Conservation (phyloP, 371 early-diverging fungal genomes). For the Gilbertella persicaria region DNA sequence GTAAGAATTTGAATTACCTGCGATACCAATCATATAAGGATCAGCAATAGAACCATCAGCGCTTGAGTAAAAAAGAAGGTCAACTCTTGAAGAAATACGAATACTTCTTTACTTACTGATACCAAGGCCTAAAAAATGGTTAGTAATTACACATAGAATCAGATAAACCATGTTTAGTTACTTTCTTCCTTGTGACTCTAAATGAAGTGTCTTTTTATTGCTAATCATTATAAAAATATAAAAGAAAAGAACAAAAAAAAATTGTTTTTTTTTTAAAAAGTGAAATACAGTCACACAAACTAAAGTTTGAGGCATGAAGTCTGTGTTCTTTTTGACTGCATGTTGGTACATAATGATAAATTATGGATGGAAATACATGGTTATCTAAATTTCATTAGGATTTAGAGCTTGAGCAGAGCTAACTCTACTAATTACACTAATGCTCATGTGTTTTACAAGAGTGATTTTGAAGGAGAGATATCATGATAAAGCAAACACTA, state of each 20-base stretch:
- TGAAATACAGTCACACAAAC: not conserved
- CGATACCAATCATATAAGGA: slow-evolving; percentile 75
- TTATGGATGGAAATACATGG: too few species aligned
- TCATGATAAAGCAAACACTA: too few species aligned
- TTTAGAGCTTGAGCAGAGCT: too few species aligned
- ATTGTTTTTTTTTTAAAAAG: not conserved
- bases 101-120: slow-evolving; percentile 30
- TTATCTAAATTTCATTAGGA: too few species aligned
- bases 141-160: not conserved
- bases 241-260: not conserved
- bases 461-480: too few species aligned
- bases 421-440: too few species aligned
- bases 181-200: slow-evolving; percentile 45
- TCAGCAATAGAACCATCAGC: slow-evolving; percentile 68
- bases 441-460: too few species aligned
- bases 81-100: not conserved
- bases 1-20: too few species aligned
- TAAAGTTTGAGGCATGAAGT: too few species aligned
- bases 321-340: too few species aligned
- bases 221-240: not conserved
- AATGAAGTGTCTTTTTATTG: slow-evolving; percentile 27
- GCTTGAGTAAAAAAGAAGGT: slow-evolving; percentile 13
- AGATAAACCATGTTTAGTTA: slow-evolving; percentile 2
- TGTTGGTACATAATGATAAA: too few species aligned
- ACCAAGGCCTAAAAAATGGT: slow-evolving; percentile 31